A percentile compares a stretch with the other conserved stretches of the same genome.
phyloP scores from a whole-genome alignment of 2,329 filamentous ascomycete genomes.

The Aspergillus fumigatus region DNA sequence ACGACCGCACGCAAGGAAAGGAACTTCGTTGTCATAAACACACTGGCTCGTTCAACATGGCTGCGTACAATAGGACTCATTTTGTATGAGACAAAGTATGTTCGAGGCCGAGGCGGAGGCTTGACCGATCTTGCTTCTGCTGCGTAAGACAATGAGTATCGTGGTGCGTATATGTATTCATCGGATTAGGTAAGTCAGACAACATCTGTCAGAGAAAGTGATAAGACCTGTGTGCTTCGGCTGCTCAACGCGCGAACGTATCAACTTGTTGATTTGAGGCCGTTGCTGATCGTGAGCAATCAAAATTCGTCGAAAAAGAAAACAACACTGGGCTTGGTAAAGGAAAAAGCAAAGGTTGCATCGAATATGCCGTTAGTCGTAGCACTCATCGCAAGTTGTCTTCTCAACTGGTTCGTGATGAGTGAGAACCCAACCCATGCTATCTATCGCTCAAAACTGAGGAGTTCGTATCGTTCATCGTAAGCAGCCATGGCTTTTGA shows the following conservation, averaged over 20 bases:
- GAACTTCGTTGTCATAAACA: background rate
- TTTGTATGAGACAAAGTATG: background rate
- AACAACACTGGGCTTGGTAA: background rate
- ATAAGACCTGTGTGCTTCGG: slow-evolving; percentile 11
- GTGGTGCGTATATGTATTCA: background rate
- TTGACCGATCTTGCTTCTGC: background rate
- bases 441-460: slow-evolving; percentile 29
- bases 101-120: background rate
- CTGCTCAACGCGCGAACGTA: slow-evolving; percentile 2
- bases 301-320: slow-evolving; percentile 5
- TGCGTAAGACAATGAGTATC: background rate
- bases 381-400: slow-evolving; percentile 14
- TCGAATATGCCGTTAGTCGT: slow-evolving; percentile 10
- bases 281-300: slow-evolving; percentile 9
- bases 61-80: background rate
- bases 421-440: slow-evolving; percentile 24
- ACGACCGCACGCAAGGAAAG: background rate
- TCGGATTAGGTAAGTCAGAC: slow-evolving; percentile 8
- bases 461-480: slow-evolving; percentile 20
- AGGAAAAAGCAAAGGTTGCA: slow-evolving; percentile 2
- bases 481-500: slow-evolving; percentile 10
- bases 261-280: background rate
- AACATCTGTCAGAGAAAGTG: slow-evolving; percentile 5
- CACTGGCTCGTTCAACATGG: background rate
- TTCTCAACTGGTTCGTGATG: slow-evolving; percentile 10